Evolutionary conservation across 768 basidiomycete genomes (phyloP), one percentile per base, ranked within the genome.

Genomic region (Cytidiella melzeri): DNA sequence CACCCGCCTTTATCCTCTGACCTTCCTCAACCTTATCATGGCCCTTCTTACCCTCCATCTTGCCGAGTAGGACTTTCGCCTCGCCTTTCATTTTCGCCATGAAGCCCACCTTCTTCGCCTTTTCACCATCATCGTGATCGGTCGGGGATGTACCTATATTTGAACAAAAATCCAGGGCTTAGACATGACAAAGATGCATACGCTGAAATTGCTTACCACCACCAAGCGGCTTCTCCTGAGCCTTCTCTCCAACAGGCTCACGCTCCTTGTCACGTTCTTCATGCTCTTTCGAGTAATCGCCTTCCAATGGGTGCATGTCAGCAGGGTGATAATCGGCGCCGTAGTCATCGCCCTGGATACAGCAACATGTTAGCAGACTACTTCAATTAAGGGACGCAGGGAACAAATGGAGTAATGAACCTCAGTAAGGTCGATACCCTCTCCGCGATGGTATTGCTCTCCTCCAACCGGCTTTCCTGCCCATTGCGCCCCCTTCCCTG

Each of bases 31-130:
- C 60, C 58, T 61, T 64, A 46, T 58, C 59, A 24, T 47, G 52
- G 5, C 54, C 53, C 44, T 55, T 53, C 62, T 61, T 61, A 20
- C 54, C 54, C 55, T 61, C 61, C 43, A 61, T 47, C 57, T 64
- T 62, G 7, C 63, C 63, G 23, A 62, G 50, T 37, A 64, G 45
- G 41, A 57, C 52, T 58, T 59, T 60, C 50, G 63, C 63, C 55
- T 64, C 63, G 43, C 61, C 63, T 57, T 59, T 59, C 63, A 64
- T 60, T 54, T 62, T 64, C 43, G 59, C 59, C 58, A 64, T 58
- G 57, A 64, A 64, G 18, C 58, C 49, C 5, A 53, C 57, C 57
- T 61, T 62, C 47, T 56, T 53, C 48, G 50, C 43, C 55, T 55
- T 57, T 41, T 47, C 20, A 24, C 44, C 49, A 47, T 57, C 53